Percentiles rank a stretch among this genome's conserved stretches.
phyloP scores from a whole-genome alignment of 192 early-diverging fungal species.

The Phlyctochytrium arcticum region DNA sequence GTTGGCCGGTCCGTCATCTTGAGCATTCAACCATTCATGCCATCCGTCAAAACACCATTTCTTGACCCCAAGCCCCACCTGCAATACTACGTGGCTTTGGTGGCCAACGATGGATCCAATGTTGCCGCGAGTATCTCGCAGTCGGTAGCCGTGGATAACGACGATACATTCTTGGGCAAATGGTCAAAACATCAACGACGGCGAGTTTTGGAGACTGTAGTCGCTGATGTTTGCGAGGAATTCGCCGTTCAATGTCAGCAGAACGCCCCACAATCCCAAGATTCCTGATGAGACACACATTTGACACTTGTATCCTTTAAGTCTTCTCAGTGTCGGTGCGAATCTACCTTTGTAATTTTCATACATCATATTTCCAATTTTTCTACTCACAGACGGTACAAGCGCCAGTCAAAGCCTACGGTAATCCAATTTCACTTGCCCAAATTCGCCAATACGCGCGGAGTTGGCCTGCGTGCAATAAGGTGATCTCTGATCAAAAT shows the following conservation, averaged over 20 bases:
- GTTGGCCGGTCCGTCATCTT: slow-evolving; percentile 27
- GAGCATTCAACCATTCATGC: slow-evolving; percentile 36
- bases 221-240: slow-evolving; percentile 46
- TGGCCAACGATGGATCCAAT: background rate
- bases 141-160: slow-evolving; percentile 10
- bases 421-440: too few species aligned
- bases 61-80: slow-evolving; percentile 1
- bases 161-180: slow-evolving; percentile 16
- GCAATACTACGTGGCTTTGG: slow-evolving; percentile 26
- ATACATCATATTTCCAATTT: too few species aligned
- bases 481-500: too few species aligned
- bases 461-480: too few species aligned
- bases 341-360: too few species aligned
- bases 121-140: slow-evolving; percentile 21
- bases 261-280: too few species aligned
- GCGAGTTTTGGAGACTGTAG: slow-evolving; percentile 35
- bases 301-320: too few species aligned
- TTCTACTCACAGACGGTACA: too few species aligned
- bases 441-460: too few species aligned
- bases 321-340: too few species aligned
- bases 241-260: slow-evolving; percentile 27
- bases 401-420: too few species aligned
- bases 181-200: slow-evolving; percentile 33
- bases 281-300: too few species aligned
- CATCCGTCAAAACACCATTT: slow-evolving; percentile 17